Conservation (phyloP, 139 green algal species). For the Pleodorina starrii region DNA sequence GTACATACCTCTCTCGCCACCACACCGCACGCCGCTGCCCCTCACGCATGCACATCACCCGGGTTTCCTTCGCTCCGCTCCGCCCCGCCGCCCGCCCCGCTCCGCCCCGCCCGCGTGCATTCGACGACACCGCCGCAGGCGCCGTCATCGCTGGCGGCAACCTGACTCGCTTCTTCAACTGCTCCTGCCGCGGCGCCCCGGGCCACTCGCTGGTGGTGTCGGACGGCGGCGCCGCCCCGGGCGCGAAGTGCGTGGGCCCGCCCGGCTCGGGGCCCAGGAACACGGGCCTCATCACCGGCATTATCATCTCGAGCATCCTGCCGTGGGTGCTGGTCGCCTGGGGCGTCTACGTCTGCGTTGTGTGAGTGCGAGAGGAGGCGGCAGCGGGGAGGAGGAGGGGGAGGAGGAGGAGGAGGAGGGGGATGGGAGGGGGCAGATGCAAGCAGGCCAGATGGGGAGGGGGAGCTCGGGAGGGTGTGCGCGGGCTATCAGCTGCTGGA, state of each 20-base stretch:
- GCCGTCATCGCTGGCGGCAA: constrained; percentile 20
- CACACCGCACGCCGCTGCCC: no score
- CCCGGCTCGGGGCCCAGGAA: neutral
- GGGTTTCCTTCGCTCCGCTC: neutral
- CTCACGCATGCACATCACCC: neutral
- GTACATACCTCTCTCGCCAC: no score
- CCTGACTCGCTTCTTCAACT: constrained; percentile 45
- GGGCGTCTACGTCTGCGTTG: constrained; percentile 43
- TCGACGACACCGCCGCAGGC: no score
- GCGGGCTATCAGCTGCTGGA: no score
- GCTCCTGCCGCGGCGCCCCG: neutral
- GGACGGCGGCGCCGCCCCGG: neutral
- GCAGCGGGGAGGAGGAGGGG: neutral
- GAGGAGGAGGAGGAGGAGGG: neutral
- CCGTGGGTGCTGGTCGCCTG: constrained; percentile 33
- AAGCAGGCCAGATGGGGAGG: no score
- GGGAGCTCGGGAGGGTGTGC: no score
- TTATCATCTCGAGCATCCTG: constrained; percentile 45
- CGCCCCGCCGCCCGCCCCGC: no score
- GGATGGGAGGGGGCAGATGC: neutral
- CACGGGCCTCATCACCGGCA: constrained; percentile 7
- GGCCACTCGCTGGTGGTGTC: neutral
- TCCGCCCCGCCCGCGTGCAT: no score
- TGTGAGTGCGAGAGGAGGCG: constrained; percentile 31
- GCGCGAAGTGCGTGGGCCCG: neutral